Base-by-base conservation (phyloP, 169 alveolate genomes). In the Plasmodium cynomolgi region DNA sequence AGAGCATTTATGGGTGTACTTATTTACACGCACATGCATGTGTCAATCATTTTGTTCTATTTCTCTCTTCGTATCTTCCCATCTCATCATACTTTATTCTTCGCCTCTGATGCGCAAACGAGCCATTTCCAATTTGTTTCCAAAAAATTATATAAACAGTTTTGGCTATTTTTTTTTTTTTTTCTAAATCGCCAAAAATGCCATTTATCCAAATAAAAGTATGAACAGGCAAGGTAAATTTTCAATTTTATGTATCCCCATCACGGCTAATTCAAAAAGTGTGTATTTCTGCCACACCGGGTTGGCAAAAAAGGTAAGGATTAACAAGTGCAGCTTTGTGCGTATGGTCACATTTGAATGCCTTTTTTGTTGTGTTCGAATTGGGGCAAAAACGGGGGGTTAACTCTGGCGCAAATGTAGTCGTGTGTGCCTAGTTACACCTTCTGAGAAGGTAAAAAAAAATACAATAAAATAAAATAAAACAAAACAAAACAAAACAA, bases 141-240 rank as follows among this genome's bases (percentile, higher is more conserved):
- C 39, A 29, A 54, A 83, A 26, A 68, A 68, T 68, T 26, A 29
- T 23, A 68, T 20, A 11, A 68, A 23, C 77, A 68, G 41, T 23
- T 68, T 26, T 20, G 77, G 77, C 15, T 68, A 23, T 68, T 68
- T 68, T 80, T 80, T 39, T 80, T 39, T 80, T 80, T 80, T 26
- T 80, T 79, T 79, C 15, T 44, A 37, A 41, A 83, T 33, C 6
- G 91, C 91, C 29, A 33, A 15, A 82, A 83, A 58, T 83, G 44
- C 1, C 77, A 39, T n/a, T 58, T 50, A 54, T 50, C 34, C 31
- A 58, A 50, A 83, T 83, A 83, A 83, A 83, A 6, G 72, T n/a
- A 34, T 80, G 71, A 80, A 80, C 71, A 20, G 15, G 77, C 37
- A 68, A 23, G 77, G 31, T 26, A 20, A 68, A 8, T 68, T 68